Base-by-base conservation (phyloP, 257 asterid genomes). In the Leonotis leonurus region DNA sequence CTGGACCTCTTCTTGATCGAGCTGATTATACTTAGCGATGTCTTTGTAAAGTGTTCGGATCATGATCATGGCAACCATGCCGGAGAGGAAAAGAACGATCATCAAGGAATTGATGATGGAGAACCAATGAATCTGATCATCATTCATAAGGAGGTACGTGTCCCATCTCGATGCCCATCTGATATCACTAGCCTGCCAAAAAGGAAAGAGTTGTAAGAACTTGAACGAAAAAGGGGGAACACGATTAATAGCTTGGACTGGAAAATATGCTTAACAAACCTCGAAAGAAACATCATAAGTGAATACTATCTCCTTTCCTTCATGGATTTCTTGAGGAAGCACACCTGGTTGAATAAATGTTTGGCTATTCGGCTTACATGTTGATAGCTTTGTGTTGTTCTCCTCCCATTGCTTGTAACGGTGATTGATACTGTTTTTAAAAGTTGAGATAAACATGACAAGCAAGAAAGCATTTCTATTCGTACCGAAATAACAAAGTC, bases 81-180 rank as follows among this genome's bases (percentile, higher is more conserved):
- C 87, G 8, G 84, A 75, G 10, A 81, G 76, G 70, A 81, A 81
- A 20, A 81, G 76, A 56, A 81, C 84, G 21, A 80, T 75, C 80
- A 74, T 74, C 73, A 81, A 67, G n/a, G 84, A 81, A 40, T 81
- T 81, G 22, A 81, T 56, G 1, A 81, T 78, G 27, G 84, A 81
- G 61, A 79, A 79, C 85, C 81, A 79, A 25, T 79, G 85, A 7
- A 79, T 79, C 51, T 79, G 79, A 33, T 69, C 71, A 9, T 78
- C 80, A n/a, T 73, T 75, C 82, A 68, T 75, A 14, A 66, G 78
- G 37, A 81, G 86, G 65, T 70, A 81, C 0, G 80, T 72, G 35
- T 81, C 86, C 86, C 87, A 81, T 58, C 87, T 70, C 7, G 81
- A 81, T 8, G 82, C 87, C 87, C 84, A 81, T 75, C 79, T 72